Percentiles rank a stretch among this genome's conserved stretches.
Evolutionary conservation across 2,329 filamentous ascomycete genomes (phyloP).

Genomic region (Scedosporium minutisporum): DNA sequence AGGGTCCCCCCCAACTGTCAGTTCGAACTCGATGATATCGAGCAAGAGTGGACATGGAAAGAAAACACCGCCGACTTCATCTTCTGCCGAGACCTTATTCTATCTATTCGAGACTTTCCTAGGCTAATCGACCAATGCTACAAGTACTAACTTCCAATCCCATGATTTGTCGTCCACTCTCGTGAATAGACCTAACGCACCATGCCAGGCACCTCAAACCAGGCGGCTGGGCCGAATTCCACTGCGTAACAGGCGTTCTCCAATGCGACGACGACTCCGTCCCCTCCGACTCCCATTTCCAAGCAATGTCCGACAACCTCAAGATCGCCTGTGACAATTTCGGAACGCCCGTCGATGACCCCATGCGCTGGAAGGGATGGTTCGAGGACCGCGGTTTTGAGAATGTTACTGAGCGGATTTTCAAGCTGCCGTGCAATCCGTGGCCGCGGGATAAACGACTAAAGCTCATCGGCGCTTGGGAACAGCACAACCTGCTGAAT

Average conservation of each 20-base stretch:
- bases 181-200: background rate
- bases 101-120: constrained; percentile 21
- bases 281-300: constrained; percentile 15
- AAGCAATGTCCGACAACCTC: constrained; percentile 19
- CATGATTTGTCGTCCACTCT: constrained; percentile 32
- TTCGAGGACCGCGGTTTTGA: constrained; percentile 18
- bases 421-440: constrained; percentile 28
- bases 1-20: constrained; percentile 48
- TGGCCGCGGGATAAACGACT: constrained; percentile 35
- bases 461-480: constrained; percentile 34
- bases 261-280: constrained; percentile 21
- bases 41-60: constrained; percentile 36
- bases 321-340: constrained; percentile 18
- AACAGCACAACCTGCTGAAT: constrained; percentile 23
- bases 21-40: constrained; percentile 54
- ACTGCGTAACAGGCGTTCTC: constrained; percentile 29
- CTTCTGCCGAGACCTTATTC: constrained; percentile 43
- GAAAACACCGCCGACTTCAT: constrained; percentile 46
- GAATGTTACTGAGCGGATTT: constrained; percentile 13
- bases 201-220: constrained; percentile 38
- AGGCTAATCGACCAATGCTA: constrained; percentile 24
- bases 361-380: constrained; percentile 14
- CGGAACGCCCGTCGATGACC: constrained; percentile 19
- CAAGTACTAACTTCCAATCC: constrained; percentile 13
- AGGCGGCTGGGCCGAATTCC: constrained; percentile 35